A percentile compares a stretch with the other conserved stretches of the same genome.
Conservation (phyloP, 805 yeast genomes). For the Candida schatavii region DNA sequence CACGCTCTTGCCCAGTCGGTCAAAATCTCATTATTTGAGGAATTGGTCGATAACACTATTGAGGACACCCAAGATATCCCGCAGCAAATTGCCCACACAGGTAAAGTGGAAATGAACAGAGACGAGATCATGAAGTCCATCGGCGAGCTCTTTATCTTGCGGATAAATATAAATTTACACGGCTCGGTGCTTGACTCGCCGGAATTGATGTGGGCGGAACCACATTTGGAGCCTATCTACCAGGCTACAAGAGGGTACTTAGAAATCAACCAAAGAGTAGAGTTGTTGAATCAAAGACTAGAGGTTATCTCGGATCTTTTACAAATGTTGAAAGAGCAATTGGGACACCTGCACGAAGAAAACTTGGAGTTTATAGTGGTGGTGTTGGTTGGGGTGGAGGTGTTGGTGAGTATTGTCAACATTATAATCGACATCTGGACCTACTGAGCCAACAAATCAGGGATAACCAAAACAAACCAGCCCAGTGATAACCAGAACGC, state of each 20-base stretch:
- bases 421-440: conserved; percentile 59
- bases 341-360: conserved; percentile 91
- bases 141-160: conserved; percentile 87
- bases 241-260: conserved; percentile 95
- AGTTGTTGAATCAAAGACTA: conserved; percentile 81
- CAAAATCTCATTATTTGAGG: conserved; percentile 92
- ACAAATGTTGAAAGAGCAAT: conserved; percentile 95
- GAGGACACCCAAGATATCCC: conserved; percentile 98
- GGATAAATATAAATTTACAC: conserved; percentile 78
- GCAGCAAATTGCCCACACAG: conserved; percentile 89
- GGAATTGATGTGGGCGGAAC: conserved; percentile 98
- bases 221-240: conserved; percentile 94
- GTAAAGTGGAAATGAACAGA: conserved; percentile 91
- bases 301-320: conserved; percentile 91
- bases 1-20: conserved; percentile 96
- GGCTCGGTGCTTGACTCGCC: conserved; percentile 94
- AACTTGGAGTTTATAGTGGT: conserved; percentile 89
- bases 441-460: conserved; percentile 15
- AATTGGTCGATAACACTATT: conserved; percentile 92
- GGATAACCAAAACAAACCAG: too few species aligned
- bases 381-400: conserved; percentile 87
- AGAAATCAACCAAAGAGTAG: conserved; percentile 92
- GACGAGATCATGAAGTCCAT: conserved; percentile 96
- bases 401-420: conserved; percentile 80
- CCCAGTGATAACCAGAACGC: too few species aligned